Evolutionary conservation across 192 early-diverging fungal species (phyloP).

Genomic region (Obelidium mucronatum): DNA sequence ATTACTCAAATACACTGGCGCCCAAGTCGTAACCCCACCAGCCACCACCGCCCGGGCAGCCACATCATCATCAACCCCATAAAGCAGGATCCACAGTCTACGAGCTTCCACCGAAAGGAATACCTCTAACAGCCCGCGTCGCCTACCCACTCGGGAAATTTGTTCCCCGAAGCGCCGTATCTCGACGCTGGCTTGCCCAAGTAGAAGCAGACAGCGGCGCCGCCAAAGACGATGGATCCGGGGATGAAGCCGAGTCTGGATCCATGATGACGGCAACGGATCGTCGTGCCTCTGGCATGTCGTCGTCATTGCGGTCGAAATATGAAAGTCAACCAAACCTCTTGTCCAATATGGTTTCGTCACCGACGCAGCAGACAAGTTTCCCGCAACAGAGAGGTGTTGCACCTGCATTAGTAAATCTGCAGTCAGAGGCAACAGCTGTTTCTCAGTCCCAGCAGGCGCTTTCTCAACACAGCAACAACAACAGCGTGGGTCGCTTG

Average conservation of each 20-base stretch:
- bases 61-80: neutral
- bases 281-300: too few species aligned
- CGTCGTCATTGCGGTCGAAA: too few species aligned
- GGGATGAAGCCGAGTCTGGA: neutral
- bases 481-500: slow-evolving; percentile 4
- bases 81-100: neutral
- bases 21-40: slow-evolving; percentile 45
- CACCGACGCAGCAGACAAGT: too few species aligned
- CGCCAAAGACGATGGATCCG: neutral
- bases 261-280: too few species aligned
- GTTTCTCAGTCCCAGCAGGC: too few species aligned
- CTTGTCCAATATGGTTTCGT: too few species aligned
- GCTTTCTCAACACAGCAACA: too few species aligned
- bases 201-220: slow-evolving; percentile 32
- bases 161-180: slow-evolving; percentile 21
- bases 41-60: neutral
- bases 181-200: slow-evolving; percentile 31
- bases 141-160: slow-evolving; percentile 65
- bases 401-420: too few species aligned
- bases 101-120: slow-evolving; percentile 50
- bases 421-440: too few species aligned
- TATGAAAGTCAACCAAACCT: too few species aligned
- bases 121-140: slow-evolving; percentile 63
- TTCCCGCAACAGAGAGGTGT: too few species aligned
- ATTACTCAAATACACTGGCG: slow-evolving; percentile 64